Base-by-base conservation (phyloP, 495 filamentous ascomycete species). In the Beverwykella pulmonaria region DNA sequence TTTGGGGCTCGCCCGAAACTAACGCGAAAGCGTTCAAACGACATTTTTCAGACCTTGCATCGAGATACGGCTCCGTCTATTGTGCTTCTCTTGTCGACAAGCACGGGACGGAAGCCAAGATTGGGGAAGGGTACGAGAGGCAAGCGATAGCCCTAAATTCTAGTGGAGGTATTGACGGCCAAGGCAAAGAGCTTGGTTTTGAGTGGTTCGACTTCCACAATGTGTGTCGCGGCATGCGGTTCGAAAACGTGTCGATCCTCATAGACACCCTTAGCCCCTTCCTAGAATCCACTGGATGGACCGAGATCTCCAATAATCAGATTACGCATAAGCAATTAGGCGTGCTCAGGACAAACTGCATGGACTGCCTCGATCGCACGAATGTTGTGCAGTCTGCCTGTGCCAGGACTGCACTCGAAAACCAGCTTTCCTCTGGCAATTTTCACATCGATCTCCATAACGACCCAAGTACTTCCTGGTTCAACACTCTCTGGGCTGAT, bases 141-240 rank as follows among this genome's bases (percentile, higher is more conserved):
- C 85, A 83, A 56, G 82, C 86, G 0, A 73, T 84, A 22, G 73
- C 75, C 17, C 76, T 94, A 39, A 92, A 92, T 63, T 77, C 87
- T n/a, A 79, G 84, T 30, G 78, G 80, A 3, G 81, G 82, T 0
- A 79, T 83, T 30, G 81, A 85, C 52, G 83, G 78, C 23, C 74
- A 78, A 2, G 83, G 78, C n/a, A 75, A 76, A 1, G 65, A 79
- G 36, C 75, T 94, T 30, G 82, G 78, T 0, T 92, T 94, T 70
- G 92, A 93, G 74, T 98, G 94, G 94, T 98, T 97, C 63, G 94
- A 97, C 70, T 98, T 98, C 73, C 93, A 97, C 72, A 81, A 83
- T 20, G 87, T 88, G 26, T 98, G 93, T 72, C 88, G 92, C 2
- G 93, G 93, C 0, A 97, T 98, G 94, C 93, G 91, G 62, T 98